Conservation (phyloP, 2,329 filamentous ascomycete genomes). For the Penicillium sp. region DNA sequence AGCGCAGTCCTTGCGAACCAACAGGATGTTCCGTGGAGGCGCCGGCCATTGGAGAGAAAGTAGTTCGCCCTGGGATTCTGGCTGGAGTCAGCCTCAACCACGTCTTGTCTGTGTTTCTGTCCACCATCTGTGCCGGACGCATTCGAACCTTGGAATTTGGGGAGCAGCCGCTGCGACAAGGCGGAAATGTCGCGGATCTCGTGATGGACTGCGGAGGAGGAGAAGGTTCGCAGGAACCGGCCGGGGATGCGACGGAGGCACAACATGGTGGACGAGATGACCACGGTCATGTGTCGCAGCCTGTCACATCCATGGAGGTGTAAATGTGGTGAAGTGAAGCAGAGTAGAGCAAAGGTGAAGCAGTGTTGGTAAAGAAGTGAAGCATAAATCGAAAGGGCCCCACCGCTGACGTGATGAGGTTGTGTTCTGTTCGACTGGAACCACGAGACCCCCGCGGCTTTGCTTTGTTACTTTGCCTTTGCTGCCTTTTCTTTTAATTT, state of each 20-base stretch:
- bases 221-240: conserved; percentile 44
- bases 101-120: no score
- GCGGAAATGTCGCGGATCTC: conserved; percentile 52
- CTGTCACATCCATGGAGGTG: background rate
- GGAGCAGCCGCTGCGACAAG: conserved; percentile 59
- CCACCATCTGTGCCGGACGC: conserved; percentile 10
- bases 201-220: conserved; percentile 40
- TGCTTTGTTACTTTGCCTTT: no score
- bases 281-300: background rate
- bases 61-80: conserved; percentile 65
- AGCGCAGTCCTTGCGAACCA: conserved; percentile 69
- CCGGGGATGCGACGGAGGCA: conserved; percentile 15
- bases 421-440: no score
- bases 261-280: conserved; percentile 23
- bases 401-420: no score
- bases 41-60: conserved; percentile 70
- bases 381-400: no score
- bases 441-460: no score
- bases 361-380: no score
- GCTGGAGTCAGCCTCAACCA: conserved; percentile 8
- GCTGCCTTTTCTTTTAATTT: no score
- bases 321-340: no score
- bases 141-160: conserved; percentile 65
- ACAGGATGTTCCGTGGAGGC: conserved; percentile 69
- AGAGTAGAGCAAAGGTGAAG: no score